Conservation (phyloP, 192 early-diverging fungal species). For the Coemansia sp. region DNA sequence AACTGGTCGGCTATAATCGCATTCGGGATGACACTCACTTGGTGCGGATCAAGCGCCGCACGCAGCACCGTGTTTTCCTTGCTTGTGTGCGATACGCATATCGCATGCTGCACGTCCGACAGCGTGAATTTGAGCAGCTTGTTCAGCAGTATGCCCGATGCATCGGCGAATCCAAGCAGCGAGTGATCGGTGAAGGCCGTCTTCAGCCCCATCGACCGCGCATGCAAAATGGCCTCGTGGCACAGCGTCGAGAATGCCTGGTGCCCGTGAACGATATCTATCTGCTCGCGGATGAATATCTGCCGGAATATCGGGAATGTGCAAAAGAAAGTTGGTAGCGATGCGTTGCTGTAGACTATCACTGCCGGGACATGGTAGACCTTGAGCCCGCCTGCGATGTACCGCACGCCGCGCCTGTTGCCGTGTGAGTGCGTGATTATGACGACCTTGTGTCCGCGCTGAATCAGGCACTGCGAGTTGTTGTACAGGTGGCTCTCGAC, state of each 20-base stretch:
- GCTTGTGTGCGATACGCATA: conserved; percentile 98
- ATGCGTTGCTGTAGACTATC: conserved; percentile 81
- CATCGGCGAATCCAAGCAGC: conserved; percentile 94
- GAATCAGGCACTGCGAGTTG: conserved; percentile 83
- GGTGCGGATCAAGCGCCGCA: conserved; percentile 82
- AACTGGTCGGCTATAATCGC: conserved; percentile 94
- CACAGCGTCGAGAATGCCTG: conserved; percentile 92
- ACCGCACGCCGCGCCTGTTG: conserved; percentile 76
- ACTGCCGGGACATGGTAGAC: conserved; percentile 91
- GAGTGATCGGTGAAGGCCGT: conserved; percentile 97
- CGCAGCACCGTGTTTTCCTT: conserved; percentile 98
- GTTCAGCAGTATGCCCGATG: conserved; percentile 89
- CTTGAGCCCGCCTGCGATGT: conserved; percentile 89
- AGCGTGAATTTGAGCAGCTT: conserved; percentile 96
- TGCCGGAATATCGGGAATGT: conserved; percentile 91
- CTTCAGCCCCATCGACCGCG: conserved; percentile 90
- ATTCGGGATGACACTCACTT: conserved; percentile 96
- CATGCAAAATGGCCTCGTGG: conserved; percentile 94
- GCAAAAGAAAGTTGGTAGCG: conserved; percentile 86
- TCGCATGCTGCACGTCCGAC: conserved; percentile 95
- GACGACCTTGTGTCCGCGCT: conserved; percentile 92
- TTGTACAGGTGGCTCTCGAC: conserved; percentile 94
- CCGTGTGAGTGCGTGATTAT: conserved; percentile 93
- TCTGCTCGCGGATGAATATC: conserved; percentile 86
- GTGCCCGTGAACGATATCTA: conserved; percentile 96